Conservation (phyloP, 2,329 filamentous ascomycete genomes). For the Fusarium proliferatum region DNA sequence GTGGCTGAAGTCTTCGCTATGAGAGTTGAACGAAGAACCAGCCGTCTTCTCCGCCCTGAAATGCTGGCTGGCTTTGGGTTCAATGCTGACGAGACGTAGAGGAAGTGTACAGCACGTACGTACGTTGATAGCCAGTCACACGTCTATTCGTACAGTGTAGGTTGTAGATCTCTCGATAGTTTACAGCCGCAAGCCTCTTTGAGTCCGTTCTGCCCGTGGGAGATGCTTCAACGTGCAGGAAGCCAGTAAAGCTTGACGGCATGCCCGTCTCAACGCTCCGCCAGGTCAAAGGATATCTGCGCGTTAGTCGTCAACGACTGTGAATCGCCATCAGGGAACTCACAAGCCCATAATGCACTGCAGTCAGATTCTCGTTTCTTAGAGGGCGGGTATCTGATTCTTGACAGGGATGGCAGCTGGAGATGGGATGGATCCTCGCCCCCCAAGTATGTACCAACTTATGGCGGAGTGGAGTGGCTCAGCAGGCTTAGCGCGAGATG, state of each 20-base stretch:
- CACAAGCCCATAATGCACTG: neutral
- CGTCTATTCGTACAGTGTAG: slow-evolving; percentile 2
- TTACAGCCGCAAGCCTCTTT: slow-evolving; percentile 10
- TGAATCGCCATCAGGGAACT: slow-evolving; percentile 5
- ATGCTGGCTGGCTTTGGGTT: slow-evolving; percentile 2
- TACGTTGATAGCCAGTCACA: neutral
- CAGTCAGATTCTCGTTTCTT: slow-evolving; percentile 27
- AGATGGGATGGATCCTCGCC: slow-evolving; percentile 42
- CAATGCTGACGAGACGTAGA: slow-evolving; percentile 27
- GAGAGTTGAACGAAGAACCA: slow-evolving; percentile 12
- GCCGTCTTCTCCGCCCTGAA: slow-evolving; percentile 21
- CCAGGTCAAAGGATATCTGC: slow-evolving; percentile 2
- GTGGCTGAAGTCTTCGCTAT: slow-evolving; percentile 27
- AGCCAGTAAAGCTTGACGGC: slow-evolving; percentile 27
- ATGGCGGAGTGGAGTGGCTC: slow-evolving; percentile 47
- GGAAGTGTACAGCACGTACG: neutral
- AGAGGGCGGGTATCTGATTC: slow-evolving; percentile 22
- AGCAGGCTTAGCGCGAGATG: slow-evolving; percentile 46
- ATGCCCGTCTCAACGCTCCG: slow-evolving; percentile 25
- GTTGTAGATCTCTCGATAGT: neutral
- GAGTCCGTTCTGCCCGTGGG: neutral
- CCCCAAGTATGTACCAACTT: slow-evolving; percentile 34
- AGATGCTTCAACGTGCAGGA: slow-evolving; percentile 13
- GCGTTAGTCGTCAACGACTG: neutral
- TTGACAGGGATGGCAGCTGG: slow-evolving; percentile 33